Base-by-base conservation (phyloP, 2,329 filamentous ascomycete genomes). In the Aspergillus chevalieri region DNA sequence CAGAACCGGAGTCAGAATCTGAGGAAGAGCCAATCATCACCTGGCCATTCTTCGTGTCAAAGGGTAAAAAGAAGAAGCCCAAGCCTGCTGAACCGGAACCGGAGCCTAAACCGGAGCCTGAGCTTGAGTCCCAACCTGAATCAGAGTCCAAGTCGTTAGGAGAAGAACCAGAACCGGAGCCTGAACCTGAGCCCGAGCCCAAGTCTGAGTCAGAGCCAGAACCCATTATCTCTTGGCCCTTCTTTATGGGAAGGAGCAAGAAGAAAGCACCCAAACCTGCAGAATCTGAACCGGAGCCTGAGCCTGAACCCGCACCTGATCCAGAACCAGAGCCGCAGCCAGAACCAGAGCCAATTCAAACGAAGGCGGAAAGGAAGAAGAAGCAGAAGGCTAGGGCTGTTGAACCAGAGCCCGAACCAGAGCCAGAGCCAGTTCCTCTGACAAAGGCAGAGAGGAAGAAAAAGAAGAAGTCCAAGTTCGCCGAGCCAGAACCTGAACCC, bases 381-480 rank as follows among this genome's bases (percentile, higher is more conserved):
- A 46, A 47, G 33, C 59, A 59, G 36, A 60, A 54, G 36, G 50
- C 54, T 10, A 51, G 26, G 9, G 26, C 9, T 30, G 26, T 30
- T 30, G 26, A 30, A 8, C 21, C 21, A 0, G 55, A 56, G 14
- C 50, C 54, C 0, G 55, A 49, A 26, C 47, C 56, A 4, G 58
- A 48, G 21, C 21, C 42, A n/a, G 43, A 38, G 12, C 28, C 49
- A 22, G 50, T 63, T 45, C 57, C 61, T 2, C 61, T 67, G 42
- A 58, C 60, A 21, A 65, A 66, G 48, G 57, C 62, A 58, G 21
- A 56, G 50, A 17, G 15, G 44, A n/a, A 15, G 56, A 14, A 47
- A 24, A 3, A 55, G 51, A 41, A 54, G 57, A 43, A 55, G 52
- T 1, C 39, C 55, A 30, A 10, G 26, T 10, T 30, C 5, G 9